A percentile compares a stretch with the other conserved stretches of the same genome.
Evolutionary conservation across 1,284 basidiomycete species (phyloP).

Genomic region (Takashimella koratensis): DNA sequence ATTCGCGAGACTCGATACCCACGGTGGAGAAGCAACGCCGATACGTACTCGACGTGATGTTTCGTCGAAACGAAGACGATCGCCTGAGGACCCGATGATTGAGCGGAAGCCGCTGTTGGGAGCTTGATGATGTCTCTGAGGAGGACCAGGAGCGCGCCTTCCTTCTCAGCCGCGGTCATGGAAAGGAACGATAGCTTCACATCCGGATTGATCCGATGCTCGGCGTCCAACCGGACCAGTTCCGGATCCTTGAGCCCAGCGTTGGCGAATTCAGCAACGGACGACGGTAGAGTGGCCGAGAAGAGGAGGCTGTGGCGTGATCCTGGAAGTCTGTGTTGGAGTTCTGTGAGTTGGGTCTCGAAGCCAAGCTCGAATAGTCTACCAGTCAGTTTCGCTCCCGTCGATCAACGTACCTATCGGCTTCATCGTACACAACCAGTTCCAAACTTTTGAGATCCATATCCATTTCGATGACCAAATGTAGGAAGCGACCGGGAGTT

Average conservation of each 20-base stretch:
- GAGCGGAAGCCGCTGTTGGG: slow-evolving; percentile 55
- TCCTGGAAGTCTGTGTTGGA: slow-evolving; percentile 78
- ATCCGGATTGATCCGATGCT: slow-evolving; percentile 92
- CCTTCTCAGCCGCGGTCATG: slow-evolving; percentile 90
- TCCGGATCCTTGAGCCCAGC: slow-evolving; percentile 92
- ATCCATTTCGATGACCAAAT: slow-evolving; percentile 95
- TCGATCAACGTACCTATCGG: slow-evolving; percentile 59
- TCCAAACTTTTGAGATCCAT: slow-evolving; percentile 83
- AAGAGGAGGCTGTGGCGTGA: slow-evolving; percentile 89
- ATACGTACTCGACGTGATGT: slow-evolving; percentile 96
- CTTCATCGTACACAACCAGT: slow-evolving; percentile 96
- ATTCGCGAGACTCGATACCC: slow-evolving; percentile 96
- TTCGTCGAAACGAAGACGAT: slow-evolving; percentile 98
- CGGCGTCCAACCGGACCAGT: slow-evolving; percentile 89
- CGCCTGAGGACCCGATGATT: slow-evolving; percentile 65
- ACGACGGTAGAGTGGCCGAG: slow-evolving; percentile 93
- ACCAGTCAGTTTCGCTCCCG: not conserved
- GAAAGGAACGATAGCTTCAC: slow-evolving; percentile 92
- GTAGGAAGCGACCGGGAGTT: slow-evolving; percentile 93
- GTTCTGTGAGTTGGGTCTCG: slow-evolving; percentile 84
- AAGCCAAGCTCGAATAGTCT: slow-evolving; percentile 98
- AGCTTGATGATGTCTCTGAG: slow-evolving; percentile 84
- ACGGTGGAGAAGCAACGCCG: slow-evolving; percentile 69
- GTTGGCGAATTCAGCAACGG: slow-evolving; percentile 94
- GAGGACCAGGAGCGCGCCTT: slow-evolving; percentile 80